phyloP scores from a whole-genome alignment of 1,284 basidiomycete genomes.

The Anthracocystis setariae region DNA sequence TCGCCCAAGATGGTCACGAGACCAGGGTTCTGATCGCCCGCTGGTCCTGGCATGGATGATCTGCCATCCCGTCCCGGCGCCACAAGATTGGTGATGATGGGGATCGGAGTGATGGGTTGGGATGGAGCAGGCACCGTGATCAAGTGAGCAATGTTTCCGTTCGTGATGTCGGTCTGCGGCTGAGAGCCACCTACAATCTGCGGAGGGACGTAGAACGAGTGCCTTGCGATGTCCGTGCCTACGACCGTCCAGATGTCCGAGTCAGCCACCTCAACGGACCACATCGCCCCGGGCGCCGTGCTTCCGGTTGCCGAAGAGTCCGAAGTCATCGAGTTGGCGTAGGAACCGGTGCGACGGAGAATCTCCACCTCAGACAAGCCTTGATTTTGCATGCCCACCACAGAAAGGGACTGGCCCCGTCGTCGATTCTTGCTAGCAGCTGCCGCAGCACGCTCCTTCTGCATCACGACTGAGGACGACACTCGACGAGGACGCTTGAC shows the following conservation, averaged over 20 bases:
- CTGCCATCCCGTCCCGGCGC: slow-evolving; percentile 74
- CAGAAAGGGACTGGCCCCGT: slow-evolving; percentile 58
- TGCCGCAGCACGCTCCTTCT: slow-evolving; percentile 49
- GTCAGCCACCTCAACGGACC: slow-evolving; percentile 59
- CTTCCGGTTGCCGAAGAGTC: slow-evolving; percentile 53
- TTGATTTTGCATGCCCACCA: slow-evolving; percentile 54
- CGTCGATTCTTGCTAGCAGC: slow-evolving; percentile 51
- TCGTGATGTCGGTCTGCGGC: slow-evolving; percentile 24
- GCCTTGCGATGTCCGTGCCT: slow-evolving; percentile 73
- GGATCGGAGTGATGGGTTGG: slow-evolving; percentile 57
- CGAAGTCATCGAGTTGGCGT: slow-evolving; percentile 43
- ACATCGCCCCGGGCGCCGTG: slow-evolving; percentile 44
- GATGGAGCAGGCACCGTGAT: slow-evolving; percentile 69
- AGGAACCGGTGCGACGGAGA: slow-evolving; percentile 45
- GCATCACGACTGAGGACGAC: slow-evolving; percentile 56
- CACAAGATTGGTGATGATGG: slow-evolving; percentile 79
- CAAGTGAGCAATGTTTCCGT: slow-evolving; percentile 49
- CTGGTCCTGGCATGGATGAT: slow-evolving; percentile 28
- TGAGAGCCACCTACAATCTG: slow-evolving; percentile 48
- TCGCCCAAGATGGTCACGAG: slow-evolving; percentile 88
- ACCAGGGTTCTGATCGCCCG: slow-evolving; percentile 70
- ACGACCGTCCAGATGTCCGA: slow-evolving; percentile 93
- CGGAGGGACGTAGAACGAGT: slow-evolving; percentile 68
- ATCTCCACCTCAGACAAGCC: slow-evolving; percentile 37
- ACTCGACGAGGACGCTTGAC: slow-evolving; percentile 60